A percentile compares a stretch with the other conserved stretches of the same genome.
Conservation (phyloP, 2,329 filamentous ascomycete genomes). For the Metarhizium robertsii region DNA sequence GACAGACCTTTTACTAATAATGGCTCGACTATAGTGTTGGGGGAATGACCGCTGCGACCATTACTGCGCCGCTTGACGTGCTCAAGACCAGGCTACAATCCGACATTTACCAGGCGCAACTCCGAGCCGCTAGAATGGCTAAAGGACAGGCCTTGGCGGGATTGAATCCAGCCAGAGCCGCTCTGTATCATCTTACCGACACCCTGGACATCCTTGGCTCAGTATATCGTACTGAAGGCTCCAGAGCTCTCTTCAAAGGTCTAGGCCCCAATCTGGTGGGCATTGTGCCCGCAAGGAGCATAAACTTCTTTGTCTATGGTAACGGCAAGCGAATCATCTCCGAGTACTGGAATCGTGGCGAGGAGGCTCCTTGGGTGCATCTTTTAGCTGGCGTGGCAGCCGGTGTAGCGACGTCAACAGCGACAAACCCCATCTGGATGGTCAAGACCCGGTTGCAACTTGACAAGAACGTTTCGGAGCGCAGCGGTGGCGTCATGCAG, state of each 20-base stretch:
- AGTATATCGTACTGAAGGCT: slow-evolving; percentile 74
- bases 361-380: slow-evolving; percentile 68
- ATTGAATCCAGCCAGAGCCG: slow-evolving; percentile 56
- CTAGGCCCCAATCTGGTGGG: slow-evolving; percentile 84
- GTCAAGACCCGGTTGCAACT: slow-evolving; percentile 90
- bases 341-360: slow-evolving; percentile 60
- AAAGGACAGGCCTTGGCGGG: slow-evolving; percentile 34
- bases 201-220: slow-evolving; percentile 77
- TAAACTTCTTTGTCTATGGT: slow-evolving; percentile 91
- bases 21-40: slow-evolving; percentile 49
- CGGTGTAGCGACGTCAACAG: slow-evolving; percentile 78
- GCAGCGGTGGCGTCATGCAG: slow-evolving; percentile 40
- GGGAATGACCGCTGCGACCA: slow-evolving; percentile 82
- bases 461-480: slow-evolving; percentile 70
- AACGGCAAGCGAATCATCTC: slow-evolving; percentile 81
- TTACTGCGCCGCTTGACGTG: slow-evolving; percentile 92
- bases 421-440: slow-evolving; percentile 94
- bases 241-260: slow-evolving; percentile 85
- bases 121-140: slow-evolving; percentile 58
- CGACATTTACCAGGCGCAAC: slow-evolving; percentile 84
- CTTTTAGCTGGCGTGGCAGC: slow-evolving; percentile 66
- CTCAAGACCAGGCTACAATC: slow-evolving; percentile 89
- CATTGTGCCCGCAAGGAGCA: slow-evolving; percentile 79
- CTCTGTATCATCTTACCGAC: slow-evolving; percentile 68
- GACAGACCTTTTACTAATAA: slow-evolving; percentile 10